Conservation (phyloP, 805 yeast species). For the Jamesozyma jinghongensis region DNA sequence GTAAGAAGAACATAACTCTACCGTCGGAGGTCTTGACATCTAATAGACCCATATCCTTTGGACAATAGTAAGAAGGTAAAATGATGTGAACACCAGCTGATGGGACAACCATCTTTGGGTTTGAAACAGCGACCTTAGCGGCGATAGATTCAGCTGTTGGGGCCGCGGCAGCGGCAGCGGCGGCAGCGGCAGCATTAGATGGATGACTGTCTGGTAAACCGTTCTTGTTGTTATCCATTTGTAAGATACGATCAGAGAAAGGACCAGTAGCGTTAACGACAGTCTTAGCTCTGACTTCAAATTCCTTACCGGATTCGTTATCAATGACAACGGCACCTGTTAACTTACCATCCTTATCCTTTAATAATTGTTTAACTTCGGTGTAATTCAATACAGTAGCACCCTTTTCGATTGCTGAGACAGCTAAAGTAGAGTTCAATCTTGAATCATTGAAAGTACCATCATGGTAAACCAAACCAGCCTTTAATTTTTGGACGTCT, state of each 20-base stretch:
- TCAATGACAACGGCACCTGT: conserved; percentile 73
- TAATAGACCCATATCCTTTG: conserved; percentile 74
- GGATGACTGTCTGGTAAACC: conserved; percentile 48
- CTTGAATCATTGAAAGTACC: conserved; percentile 91
- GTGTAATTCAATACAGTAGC: conserved; percentile 84
- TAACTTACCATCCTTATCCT: conserved; percentile 49
- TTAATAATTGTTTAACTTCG: conserved; percentile 67
- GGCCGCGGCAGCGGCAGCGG: too few species aligned
- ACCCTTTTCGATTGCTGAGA: conserved; percentile 78
- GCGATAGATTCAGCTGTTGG: conserved; percentile 2
- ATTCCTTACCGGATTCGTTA: conserved; percentile 55
- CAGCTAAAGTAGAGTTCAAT: conserved; percentile 76
- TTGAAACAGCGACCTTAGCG: conserved; percentile 25
- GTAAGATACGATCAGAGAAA: conserved; percentile 71
- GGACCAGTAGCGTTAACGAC: conserved; percentile 95
- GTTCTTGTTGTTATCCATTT: conserved; percentile 68
- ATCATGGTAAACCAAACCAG: conserved; percentile 89
- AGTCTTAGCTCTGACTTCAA: conserved; percentile 56
- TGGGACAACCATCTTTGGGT: conserved; percentile 82
- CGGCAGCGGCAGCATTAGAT: conserved; percentile 30
- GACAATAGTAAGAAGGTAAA: conserved; percentile 87
- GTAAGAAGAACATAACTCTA: conserved; percentile 91
- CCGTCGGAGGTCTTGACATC: conserved; percentile 94
- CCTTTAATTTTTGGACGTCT: conserved; percentile 69
- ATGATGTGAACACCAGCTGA: conserved; percentile 90